Evolutionary conservation across 2,329 filamentous ascomycete species (phyloP).

Genomic region (Aureobasidium musti): DNA sequence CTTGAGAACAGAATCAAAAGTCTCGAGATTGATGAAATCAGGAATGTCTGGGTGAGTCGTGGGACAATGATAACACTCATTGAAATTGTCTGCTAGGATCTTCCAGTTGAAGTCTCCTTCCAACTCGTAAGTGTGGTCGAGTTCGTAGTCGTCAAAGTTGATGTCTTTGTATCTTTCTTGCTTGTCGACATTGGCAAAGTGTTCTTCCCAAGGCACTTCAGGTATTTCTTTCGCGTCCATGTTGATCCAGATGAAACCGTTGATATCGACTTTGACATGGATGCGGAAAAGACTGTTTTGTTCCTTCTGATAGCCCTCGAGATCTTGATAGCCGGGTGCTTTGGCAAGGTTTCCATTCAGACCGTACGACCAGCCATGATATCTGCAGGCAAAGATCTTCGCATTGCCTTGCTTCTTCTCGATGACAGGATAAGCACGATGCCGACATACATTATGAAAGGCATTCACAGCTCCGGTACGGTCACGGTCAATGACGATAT

Average conservation of each 20-base stretch:
- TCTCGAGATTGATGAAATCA: slow-evolving; percentile 57
- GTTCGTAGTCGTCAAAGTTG: slow-evolving; percentile 56
- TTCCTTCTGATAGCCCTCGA: slow-evolving; percentile 58
- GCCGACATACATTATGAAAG: slow-evolving; percentile 65
- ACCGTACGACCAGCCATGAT: slow-evolving; percentile 65
- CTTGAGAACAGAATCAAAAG: slow-evolving; percentile 56
- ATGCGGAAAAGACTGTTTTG: slow-evolving; percentile 60
- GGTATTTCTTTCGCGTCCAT: slow-evolving; percentile 51
- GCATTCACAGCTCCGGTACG: slow-evolving; percentile 56
- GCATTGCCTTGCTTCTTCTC: slow-evolving; percentile 54
- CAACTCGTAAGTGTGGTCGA: slow-evolving; percentile 60
- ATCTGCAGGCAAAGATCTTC: slow-evolving; percentile 60
- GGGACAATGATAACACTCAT: slow-evolving; percentile 63
- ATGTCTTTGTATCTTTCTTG: slow-evolving; percentile 51
- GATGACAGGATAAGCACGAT: slow-evolving; percentile 62
- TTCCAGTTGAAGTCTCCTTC: slow-evolving; percentile 62
- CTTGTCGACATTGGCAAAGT: slow-evolving; percentile 52
- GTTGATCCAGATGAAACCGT: slow-evolving; percentile 62
- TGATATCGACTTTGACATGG: slow-evolving; percentile 56
- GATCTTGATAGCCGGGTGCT: slow-evolving; percentile 59
- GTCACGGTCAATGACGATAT: slow-evolving; percentile 55
- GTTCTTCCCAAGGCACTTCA: slow-evolving; percentile 54
- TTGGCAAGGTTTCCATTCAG: slow-evolving; percentile 60
- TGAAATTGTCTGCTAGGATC: slow-evolving; percentile 62
- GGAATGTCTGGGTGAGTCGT: slow-evolving; percentile 61